phyloP scores from a whole-genome alignment of 371 early-diverging fungal species.

The Circinella minor region DNA sequence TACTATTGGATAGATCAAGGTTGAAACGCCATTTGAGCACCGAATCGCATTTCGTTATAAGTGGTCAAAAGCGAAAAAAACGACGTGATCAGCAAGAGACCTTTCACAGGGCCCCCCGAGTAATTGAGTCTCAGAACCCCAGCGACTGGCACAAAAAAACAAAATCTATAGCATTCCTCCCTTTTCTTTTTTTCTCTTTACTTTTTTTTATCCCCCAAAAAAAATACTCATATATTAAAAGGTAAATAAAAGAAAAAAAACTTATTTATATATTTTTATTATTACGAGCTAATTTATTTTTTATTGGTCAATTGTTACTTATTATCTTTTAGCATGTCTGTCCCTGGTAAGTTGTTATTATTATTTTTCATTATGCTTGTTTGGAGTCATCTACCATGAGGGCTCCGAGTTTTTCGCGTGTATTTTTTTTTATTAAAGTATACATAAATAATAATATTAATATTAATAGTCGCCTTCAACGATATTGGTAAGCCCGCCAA shows the following conservation, averaged over 20 bases:
- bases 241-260: background rate
- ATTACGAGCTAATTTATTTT: background rate
- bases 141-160: background rate
- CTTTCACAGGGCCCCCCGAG: background rate
- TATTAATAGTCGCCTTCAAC: conserved; percentile 69
- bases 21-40: background rate
- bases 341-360: conserved; percentile 24
- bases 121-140: conserved; percentile 1
- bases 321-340: conserved; percentile 23
- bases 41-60: background rate
- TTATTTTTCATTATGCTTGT: background rate
- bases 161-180: background rate
- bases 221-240: too few species aligned
- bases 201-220: background rate
- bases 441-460: too few species aligned
- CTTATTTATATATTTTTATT: background rate
- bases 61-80: background rate
- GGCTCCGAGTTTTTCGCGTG: background rate
- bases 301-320: background rate
- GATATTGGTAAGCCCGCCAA: conserved; percentile 95
- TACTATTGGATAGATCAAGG: background rate
- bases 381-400: background rate
- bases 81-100: background rate
- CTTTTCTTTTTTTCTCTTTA: background rate
- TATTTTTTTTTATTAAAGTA: background rate